These are phyloP conservation scores for Pulveroboletus sp. DNA, from an alignment of 1,284 basidiomycete species.

Conservation along the genomic window DNA sequence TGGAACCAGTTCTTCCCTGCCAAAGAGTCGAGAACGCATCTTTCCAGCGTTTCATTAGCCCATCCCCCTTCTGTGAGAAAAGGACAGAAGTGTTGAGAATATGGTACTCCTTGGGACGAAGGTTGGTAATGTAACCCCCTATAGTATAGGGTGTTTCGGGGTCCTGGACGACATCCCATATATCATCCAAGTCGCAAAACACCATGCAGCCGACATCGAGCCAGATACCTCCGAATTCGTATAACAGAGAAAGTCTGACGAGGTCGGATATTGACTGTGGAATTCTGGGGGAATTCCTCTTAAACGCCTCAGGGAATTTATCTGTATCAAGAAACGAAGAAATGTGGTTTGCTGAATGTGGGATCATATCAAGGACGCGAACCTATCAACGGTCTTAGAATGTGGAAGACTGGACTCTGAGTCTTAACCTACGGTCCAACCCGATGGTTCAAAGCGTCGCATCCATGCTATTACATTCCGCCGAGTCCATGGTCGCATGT, in stretches of 20 bases:
- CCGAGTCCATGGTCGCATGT: slow-evolving; percentile 10
- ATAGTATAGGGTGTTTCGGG: slow-evolving; percentile 4
- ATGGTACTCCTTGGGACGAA: slow-evolving; percentile 11
- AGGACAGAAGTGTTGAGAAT: slow-evolving; percentile 8
- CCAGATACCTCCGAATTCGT: slow-evolving; percentile 12
- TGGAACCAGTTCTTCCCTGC: neutral
- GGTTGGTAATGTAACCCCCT: slow-evolving; percentile 9
- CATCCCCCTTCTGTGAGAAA: slow-evolving; percentile 10
- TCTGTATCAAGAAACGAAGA: slow-evolving; percentile 1
- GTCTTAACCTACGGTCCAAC: slow-evolving; percentile 5
- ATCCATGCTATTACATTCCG: slow-evolving; percentile 12
- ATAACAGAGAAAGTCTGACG: slow-evolving; percentile 7
- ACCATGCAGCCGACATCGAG: slow-evolving; percentile 14
- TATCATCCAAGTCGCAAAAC: slow-evolving; percentile 8
- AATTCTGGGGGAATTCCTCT: neutral
- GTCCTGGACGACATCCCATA: slow-evolving; percentile 7
- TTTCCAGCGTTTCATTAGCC: slow-evolving; percentile 7
- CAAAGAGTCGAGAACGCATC: slow-evolving; percentile 9
- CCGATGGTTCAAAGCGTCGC: slow-evolving; percentile 9
- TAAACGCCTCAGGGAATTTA: slow-evolving; percentile 4
- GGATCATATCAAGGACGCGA: slow-evolving; percentile 4
- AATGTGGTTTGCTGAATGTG: slow-evolving; percentile 4
- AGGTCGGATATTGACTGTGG: slow-evolving; percentile 8
- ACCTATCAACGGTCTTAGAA: neutral
- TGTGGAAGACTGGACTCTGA: neutral